phyloP scores from a whole-genome alignment of 1,284 basidiomycete species.

The Omphalotus olearius region DNA sequence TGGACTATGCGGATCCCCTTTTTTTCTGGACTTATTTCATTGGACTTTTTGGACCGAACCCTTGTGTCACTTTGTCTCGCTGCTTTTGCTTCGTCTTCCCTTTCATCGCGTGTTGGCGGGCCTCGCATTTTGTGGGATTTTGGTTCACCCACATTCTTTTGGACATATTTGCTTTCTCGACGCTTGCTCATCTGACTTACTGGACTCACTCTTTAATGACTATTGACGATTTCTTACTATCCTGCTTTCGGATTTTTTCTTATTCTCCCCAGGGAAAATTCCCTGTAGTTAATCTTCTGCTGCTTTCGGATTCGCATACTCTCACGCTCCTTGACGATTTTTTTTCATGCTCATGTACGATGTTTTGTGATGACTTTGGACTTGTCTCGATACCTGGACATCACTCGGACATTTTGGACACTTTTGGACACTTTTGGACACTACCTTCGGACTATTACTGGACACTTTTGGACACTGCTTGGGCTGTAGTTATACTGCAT shows the following conservation, averaged over 20 bases:
- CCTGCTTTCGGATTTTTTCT: too few species aligned
- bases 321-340: conserved; percentile 11
- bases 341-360: not conserved
- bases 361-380: conserved; percentile 1
- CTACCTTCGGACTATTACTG: not conserved
- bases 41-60: not conserved
- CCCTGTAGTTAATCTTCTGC: conserved; percentile 2
- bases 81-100: not conserved
- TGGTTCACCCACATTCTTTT: conserved; percentile 1
- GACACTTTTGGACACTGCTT: not conserved
- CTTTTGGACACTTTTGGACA: not conserved
- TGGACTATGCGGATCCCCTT: conserved; percentile 5
- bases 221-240: too few species aligned
- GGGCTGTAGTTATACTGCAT: conserved; percentile 1
- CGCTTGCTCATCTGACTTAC: too few species aligned
- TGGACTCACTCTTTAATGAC: too few species aligned
- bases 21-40: not conserved
- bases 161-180: not conserved
- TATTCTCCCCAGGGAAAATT: not conserved
- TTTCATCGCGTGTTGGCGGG: not conserved
- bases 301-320: conserved; percentile 7
- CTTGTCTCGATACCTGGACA: not conserved
- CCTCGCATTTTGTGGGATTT: not conserved
- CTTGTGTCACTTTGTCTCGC: not conserved
- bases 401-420: not conserved